These are phyloP conservation scores for Coemansia sp. DNA, from an alignment of 192 early-diverging fungal genomes.

Conservation along the genomic window DNA sequence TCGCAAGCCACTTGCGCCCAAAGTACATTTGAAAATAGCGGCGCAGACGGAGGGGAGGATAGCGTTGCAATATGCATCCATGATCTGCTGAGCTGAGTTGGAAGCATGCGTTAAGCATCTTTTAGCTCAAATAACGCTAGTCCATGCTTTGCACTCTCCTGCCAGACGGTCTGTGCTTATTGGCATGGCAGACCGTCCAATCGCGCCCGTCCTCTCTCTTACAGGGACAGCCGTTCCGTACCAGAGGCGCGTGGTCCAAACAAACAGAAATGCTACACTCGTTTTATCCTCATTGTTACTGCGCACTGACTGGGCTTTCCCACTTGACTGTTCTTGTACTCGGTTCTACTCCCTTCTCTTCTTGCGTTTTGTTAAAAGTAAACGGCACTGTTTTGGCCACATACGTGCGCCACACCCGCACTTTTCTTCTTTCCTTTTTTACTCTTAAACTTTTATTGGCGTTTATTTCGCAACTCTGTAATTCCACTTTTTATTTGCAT, in stretches of 20 bases:
- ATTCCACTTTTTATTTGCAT: too few species aligned
- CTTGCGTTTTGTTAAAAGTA: background rate
- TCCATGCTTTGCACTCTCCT: background rate
- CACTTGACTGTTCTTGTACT: slow-evolving; percentile 10
- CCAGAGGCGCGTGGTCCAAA: background rate
- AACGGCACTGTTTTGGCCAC: background rate
- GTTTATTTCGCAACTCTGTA: too few species aligned
- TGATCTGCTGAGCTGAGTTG: too few species aligned
- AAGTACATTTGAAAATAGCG: too few species aligned
- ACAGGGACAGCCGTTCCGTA: background rate
- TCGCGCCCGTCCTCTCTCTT: background rate
- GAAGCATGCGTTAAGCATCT: too few species aligned
- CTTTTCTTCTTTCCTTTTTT: background rate
- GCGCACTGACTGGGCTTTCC: slow-evolving; percentile 4
- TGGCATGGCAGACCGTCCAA: background rate
- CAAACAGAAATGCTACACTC: background rate
- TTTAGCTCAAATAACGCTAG: background rate
- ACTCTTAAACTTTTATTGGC: slow-evolving; percentile 1
- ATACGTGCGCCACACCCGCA: background rate
- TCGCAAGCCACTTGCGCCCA: too few species aligned
- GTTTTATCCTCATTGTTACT: background rate
- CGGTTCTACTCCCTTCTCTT: slow-evolving; percentile 4
- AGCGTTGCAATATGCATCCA: too few species aligned
- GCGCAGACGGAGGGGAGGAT: too few species aligned
- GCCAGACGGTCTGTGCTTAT: background rate